These are phyloP conservation scores for Epichloe festucae DNA, from an alignment of 2,329 filamentous ascomycete species.

Conservation along the genomic window DNA sequence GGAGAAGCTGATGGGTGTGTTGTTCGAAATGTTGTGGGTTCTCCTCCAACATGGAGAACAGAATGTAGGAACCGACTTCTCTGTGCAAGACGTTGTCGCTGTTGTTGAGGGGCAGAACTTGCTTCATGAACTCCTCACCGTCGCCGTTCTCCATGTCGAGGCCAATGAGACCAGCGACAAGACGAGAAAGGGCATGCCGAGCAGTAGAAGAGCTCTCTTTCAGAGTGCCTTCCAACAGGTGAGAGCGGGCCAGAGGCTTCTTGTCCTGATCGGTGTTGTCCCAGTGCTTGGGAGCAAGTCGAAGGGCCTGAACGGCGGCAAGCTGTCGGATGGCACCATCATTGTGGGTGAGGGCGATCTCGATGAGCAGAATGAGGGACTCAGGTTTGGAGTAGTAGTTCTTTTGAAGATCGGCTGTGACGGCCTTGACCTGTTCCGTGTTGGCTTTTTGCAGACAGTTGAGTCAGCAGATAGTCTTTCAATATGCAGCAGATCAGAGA, in stretches of 20 bases:
- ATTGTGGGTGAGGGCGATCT: conserved; percentile 72
- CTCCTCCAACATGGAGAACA: conserved; percentile 82
- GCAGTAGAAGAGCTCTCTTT: conserved; percentile 65
- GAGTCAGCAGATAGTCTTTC: conserved; percentile 18
- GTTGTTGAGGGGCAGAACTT: conserved; percentile 67
- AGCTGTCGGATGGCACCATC: conserved; percentile 68
- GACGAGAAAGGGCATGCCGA: conserved; percentile 75
- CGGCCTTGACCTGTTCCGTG: conserved; percentile 78
- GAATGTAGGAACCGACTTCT: conserved; percentile 84
- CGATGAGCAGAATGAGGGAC: conserved; percentile 73
- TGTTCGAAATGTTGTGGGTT: conserved; percentile 75
- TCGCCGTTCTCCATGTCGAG: conserved; percentile 63
- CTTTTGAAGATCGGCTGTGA: conserved; percentile 81
- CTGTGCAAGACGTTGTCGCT: conserved; percentile 65
- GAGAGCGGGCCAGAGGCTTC: conserved; percentile 67
- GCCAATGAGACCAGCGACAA: conserved; percentile 76
- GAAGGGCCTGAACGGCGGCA: conserved; percentile 78
- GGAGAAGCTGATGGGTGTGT: conserved; percentile 66
- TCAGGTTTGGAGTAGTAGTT: conserved; percentile 82
- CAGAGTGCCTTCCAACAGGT: conserved; percentile 72
- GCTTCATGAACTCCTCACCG: conserved; percentile 69
- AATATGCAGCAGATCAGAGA: neutral
- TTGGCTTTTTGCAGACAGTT: conserved; percentile 47
- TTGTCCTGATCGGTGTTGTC: conserved; percentile 55
- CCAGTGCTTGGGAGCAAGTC: conserved; percentile 82